Conservation (phyloP, 2,329 filamentous ascomycete genomes). For the Epichloe bromicola region DNA sequence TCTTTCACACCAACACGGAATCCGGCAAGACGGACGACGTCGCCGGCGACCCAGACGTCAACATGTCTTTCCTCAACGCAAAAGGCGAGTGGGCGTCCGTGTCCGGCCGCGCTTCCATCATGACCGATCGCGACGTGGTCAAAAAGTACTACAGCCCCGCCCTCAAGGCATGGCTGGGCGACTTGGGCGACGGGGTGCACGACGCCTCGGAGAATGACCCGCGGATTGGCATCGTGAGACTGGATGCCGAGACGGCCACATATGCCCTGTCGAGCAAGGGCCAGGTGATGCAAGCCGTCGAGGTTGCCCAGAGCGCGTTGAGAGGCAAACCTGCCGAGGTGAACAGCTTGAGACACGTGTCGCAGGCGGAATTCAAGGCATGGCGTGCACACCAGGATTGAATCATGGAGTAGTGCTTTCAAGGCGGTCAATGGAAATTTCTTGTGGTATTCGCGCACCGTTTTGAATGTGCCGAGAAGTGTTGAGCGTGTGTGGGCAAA, state of each 20-base stretch:
- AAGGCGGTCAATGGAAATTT: not conserved
- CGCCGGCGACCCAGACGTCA: constrained; percentile 56
- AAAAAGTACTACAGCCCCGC: constrained; percentile 61
- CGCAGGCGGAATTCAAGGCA: constrained; percentile 48
- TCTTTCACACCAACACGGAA: constrained; percentile 88
- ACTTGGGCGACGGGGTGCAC: constrained; percentile 70
- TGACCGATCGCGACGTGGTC: constrained; percentile 55
- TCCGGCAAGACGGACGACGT: constrained; percentile 81
- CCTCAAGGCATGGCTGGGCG: constrained; percentile 77
- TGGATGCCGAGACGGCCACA: constrained; percentile 58
- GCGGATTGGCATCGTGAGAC: constrained; percentile 66
- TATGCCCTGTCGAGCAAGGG: constrained; percentile 56
- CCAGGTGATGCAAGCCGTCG: constrained; percentile 48
- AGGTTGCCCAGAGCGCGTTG: constrained; percentile 63
- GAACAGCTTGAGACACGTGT: constrained; percentile 66
- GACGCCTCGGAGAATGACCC: constrained; percentile 74
- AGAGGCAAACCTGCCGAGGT: constrained; percentile 59
- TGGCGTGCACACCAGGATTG: constrained; percentile 27
- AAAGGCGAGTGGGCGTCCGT: constrained; percentile 79
- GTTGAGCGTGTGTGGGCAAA: no score
- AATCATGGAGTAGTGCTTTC: not conserved
- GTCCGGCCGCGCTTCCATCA: constrained; percentile 56
- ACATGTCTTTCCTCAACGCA: constrained; percentile 66
- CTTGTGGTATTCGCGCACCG: no score
- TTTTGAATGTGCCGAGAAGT: not conserved